These are phyloP conservation scores for Yamadazyma dendronema DNA, from an alignment of 1,139 yeast species.

Conservation along the genomic window DNA sequence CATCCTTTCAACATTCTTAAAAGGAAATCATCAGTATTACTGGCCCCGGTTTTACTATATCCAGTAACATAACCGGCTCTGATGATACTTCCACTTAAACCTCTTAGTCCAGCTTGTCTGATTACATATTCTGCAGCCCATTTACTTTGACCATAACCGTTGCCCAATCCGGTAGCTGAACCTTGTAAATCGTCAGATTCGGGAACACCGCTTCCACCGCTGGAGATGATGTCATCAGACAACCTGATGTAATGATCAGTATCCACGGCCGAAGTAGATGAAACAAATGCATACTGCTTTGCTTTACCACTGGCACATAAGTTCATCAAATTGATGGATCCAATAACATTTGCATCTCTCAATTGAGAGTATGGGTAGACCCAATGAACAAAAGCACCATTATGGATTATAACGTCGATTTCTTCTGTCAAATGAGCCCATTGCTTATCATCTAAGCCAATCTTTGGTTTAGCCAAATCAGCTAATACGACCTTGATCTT, in stretches of 20 bases:
- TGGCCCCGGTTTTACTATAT: constrained; percentile 74
- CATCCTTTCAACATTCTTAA: constrained; percentile 93
- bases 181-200: constrained; percentile 85
- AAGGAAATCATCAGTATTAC: constrained; percentile 95
- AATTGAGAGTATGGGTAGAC: constrained; percentile 89
- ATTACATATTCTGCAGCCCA: constrained; percentile 95
- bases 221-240: constrained; percentile 64
- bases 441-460: constrained; percentile 60
- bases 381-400: constrained; percentile 99
- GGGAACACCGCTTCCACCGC: constrained; percentile 70
- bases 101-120: constrained; percentile 82
- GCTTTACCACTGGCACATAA: constrained; percentile 80
- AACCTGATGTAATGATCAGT: constrained; percentile 74
- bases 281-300: constrained; percentile 85
- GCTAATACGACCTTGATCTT: constrained; percentile 77
- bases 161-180: constrained; percentile 76
- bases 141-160: constrained; percentile 95
- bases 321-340: constrained; percentile 81
- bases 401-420: constrained; percentile 85
- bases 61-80: constrained; percentile 98
- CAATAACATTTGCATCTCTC: constrained; percentile 89
- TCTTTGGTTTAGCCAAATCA: constrained; percentile 66
- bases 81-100: constrained; percentile 83
- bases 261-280: constrained; percentile 92
- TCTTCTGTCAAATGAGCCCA: constrained; percentile 60